phyloP scores from a whole-genome alignment of 257 asterid genomes.

The Euphrasia confusa region DNA sequence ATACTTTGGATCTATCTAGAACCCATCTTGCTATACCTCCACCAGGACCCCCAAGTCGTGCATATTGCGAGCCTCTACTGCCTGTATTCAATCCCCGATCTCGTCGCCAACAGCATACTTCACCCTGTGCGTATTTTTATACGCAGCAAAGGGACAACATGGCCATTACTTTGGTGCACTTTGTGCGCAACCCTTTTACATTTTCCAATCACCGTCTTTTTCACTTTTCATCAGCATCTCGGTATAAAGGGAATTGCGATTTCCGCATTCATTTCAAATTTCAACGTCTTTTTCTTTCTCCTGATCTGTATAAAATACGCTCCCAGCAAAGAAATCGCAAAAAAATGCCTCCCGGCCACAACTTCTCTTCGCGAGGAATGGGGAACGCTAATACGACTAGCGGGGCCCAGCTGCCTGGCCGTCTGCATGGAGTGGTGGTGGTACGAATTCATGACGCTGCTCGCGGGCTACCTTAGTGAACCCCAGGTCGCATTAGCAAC shows the following conservation, averaged over 20 bases:
- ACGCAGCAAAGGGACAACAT: conserved; percentile 75
- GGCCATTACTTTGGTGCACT: conserved; percentile 92
- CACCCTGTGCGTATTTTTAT: conserved; percentile 80
- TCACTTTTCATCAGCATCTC: conserved; percentile 60
- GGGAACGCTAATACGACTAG: conserved; percentile 57
- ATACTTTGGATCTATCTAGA: conserved; percentile 69
- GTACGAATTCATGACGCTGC: conserved; percentile 88
- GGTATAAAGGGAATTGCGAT: conserved; percentile 78
- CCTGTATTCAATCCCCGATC: conserved; percentile 72
- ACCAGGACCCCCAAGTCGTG: conserved; percentile 71
- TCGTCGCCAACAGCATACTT: conserved; percentile 66
- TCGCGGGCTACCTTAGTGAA: conserved; percentile 74
- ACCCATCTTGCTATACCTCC: conserved; percentile 69
- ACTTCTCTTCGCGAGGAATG: conserved; percentile 60
- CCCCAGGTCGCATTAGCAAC: conserved; percentile 83
- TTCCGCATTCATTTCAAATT: conserved; percentile 52
- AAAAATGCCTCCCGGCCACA: conserved; percentile 21
- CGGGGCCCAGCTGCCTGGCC: conserved; percentile 72
- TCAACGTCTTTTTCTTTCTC: conserved; percentile 58
- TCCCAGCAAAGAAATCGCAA: conserved; percentile 18
- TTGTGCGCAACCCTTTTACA: conserved; percentile 57
- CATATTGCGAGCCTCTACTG: conserved; percentile 70
- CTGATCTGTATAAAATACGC: conserved; percentile 38
- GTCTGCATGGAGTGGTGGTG: conserved; percentile 99
- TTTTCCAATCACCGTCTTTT: conserved; percentile 63